Conservation (phyloP, 2,329 filamentous ascomycete species). For the Fusarium torulosum region DNA sequence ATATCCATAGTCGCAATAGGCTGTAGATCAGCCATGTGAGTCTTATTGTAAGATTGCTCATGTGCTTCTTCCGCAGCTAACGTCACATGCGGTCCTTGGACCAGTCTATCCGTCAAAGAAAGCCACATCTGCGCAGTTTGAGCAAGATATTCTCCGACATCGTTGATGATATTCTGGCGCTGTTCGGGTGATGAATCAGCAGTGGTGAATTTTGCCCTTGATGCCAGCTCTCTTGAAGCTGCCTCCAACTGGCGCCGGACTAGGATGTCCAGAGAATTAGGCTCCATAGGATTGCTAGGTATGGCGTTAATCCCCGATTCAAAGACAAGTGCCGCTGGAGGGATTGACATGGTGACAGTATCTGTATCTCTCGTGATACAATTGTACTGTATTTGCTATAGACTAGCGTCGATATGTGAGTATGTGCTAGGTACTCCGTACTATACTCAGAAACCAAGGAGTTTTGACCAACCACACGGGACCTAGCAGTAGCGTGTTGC, state of each 20-base stretch:
- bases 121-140: conserved; percentile 53
- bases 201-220: conserved; percentile 28
- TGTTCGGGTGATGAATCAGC: conserved; percentile 24
- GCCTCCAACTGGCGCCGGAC: conserved; percentile 48
- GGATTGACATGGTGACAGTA: conserved; percentile 45
- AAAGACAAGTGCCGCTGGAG: conserved; percentile 48
- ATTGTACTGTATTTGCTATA: conserved; percentile 9
- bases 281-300: conserved; percentile 28
- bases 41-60: conserved; percentile 44
- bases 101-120: conserved; percentile 52
- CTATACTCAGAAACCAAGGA: too few species aligned
- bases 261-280: conserved; percentile 46
- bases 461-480: conserved; percentile 45
- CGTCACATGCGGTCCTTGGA: conserved; percentile 52
- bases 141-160: conserved; percentile 54
- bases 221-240: conserved; percentile 44
- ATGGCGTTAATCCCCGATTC: conserved; percentile 47
- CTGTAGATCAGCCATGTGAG: conserved; percentile 48
- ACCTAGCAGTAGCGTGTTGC: conserved; percentile 43
- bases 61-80: conserved; percentile 48
- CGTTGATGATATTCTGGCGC: conserved; percentile 49
- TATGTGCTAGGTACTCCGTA: conserved; percentile 33
- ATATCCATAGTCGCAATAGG: conserved; percentile 51
- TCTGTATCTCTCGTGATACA: conserved; percentile 28
- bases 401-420: conserved; percentile 30